These are phyloP conservation scores for Raddia distichophylla DNA, from an alignment of 176 grass and related monocot species.

Conservation along the genomic window DNA sequence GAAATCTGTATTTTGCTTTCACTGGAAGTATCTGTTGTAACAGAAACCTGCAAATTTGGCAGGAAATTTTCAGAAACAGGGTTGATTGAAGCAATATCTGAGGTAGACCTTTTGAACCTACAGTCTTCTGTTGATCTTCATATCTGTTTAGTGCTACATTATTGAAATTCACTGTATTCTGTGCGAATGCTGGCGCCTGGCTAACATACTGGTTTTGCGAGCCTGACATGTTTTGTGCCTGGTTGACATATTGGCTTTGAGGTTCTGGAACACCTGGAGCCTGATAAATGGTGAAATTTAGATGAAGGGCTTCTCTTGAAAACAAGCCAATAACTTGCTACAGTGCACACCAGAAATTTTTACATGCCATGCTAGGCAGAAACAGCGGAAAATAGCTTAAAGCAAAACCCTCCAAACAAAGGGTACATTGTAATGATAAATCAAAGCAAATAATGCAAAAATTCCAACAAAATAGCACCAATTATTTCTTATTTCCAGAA, in stretches of 20 bases:
- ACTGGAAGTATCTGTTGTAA: conserved; percentile 41
- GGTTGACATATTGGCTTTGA: conserved; percentile 47
- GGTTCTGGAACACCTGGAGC: conserved; percentile 41
- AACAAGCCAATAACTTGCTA: conserved; percentile 38
- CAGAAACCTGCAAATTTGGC: conserved; percentile 49
- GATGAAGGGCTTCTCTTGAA: conserved; percentile 30
- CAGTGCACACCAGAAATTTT: background rate
- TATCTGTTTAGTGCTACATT: conserved; percentile 49
- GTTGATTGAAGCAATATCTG: conserved; percentile 53
- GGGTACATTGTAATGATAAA: background rate
- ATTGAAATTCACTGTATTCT: conserved; percentile 43
- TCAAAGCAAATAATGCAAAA: background rate
- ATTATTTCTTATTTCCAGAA: conserved; percentile 5
- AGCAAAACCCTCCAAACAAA: background rate
- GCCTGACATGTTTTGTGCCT: conserved; percentile 16
- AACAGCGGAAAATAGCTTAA: background rate
- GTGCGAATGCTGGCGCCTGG: conserved; percentile 50
- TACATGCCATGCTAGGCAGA: background rate
- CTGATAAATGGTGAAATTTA: conserved; percentile 41
- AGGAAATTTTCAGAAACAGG: conserved; percentile 61
- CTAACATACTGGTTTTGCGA: conserved; percentile 52
- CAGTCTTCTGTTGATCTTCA: conserved; percentile 58
- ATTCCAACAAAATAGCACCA: background rate
- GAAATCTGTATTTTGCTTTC: conserved; percentile 86
- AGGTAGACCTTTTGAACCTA: conserved; percentile 66